Base-by-base conservation (phyloP, 257 asterid species). In the Fraxinus excelsior region DNA sequence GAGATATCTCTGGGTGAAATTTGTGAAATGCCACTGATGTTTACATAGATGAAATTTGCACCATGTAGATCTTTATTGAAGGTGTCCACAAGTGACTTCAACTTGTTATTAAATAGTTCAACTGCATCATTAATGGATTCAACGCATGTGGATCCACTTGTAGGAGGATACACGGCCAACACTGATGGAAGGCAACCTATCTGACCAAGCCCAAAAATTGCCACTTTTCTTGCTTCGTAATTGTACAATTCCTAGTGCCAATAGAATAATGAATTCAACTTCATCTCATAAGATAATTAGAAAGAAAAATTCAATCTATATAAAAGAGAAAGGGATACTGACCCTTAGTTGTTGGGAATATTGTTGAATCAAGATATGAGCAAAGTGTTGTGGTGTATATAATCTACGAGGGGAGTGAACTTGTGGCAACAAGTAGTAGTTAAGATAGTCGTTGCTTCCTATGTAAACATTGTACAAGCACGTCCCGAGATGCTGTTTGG, bases 361-460 rank as follows among this genome's bases (percentile, higher is more conserved):
- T 26, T 23, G 35, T 6, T 3, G 80, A 21, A 53, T 53, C 80
- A 92, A 74, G 26, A 18, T 18, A 5, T 49, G 32, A 1, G 95
- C 93, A 53, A 82, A 92, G n/a, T 46, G 29, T 0, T 38, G 80
- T 4, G 92, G 90, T 16, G 90, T 78, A 71, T 49, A 67, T 0
- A 76, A 21, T 4, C 16, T 21, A n/a, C 89, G 79, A 1, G 84
- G 18, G 2, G 44, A 18, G 29, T 86, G 85, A 18, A 53, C 4
- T 31, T 62, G 67, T 8, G 87, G 84, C 40, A 74, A 0, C 11
- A 70, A 84, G 71, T 90, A 92, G 71, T 89, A 87, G 86, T 87
- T 89, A 2, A 89, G 69, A 80, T 92, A 92, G 42, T 90, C 97
- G 34, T 90, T 85, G 74, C 86, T 89, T 1, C 97, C 97, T 0